Conservation (phyloP, 23 red algal genomes). For the Chondrus crispus region DNA sequence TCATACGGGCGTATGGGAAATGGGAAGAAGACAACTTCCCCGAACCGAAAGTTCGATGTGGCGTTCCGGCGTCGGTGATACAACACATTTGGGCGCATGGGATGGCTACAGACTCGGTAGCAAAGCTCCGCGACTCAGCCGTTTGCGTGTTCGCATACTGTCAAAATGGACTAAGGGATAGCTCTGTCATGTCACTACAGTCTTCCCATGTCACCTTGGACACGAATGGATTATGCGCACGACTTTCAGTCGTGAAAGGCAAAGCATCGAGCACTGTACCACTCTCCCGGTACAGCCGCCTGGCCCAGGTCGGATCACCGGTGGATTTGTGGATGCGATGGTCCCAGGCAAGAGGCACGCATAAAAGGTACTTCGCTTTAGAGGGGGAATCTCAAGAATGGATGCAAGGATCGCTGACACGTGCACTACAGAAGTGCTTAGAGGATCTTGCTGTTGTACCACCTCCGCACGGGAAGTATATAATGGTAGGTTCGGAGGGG, state of each 20-base stretch:
- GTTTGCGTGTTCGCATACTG: not conserved
- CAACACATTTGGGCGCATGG: not conserved
- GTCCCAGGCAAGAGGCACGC: not conserved
- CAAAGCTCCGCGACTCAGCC: not conserved
- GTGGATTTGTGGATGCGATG: not conserved
- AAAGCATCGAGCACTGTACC: not conserved
- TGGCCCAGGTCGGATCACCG: not conserved
- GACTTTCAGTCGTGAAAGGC: not conserved
- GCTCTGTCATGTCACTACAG: not conserved
- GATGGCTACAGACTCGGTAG: not conserved
- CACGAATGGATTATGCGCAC: not conserved
- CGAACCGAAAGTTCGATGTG: not conserved
- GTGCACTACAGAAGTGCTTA: not conserved
- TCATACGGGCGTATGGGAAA: not conserved
- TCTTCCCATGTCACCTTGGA: not conserved
- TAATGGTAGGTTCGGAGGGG: no score
- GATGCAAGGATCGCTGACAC: not conserved
- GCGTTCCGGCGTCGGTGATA: not conserved
- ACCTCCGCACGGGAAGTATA: no score
- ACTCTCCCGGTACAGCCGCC: not conserved
- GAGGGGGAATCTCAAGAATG: not conserved
- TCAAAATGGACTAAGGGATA: not conserved
- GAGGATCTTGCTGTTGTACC: no score
- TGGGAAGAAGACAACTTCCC: constrained; percentile 9
- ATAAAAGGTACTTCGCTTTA: constrained; percentile 3